Conservation (phyloP, 2,329 filamentous ascomycete species). For the Malbranchea zuffiana region DNA sequence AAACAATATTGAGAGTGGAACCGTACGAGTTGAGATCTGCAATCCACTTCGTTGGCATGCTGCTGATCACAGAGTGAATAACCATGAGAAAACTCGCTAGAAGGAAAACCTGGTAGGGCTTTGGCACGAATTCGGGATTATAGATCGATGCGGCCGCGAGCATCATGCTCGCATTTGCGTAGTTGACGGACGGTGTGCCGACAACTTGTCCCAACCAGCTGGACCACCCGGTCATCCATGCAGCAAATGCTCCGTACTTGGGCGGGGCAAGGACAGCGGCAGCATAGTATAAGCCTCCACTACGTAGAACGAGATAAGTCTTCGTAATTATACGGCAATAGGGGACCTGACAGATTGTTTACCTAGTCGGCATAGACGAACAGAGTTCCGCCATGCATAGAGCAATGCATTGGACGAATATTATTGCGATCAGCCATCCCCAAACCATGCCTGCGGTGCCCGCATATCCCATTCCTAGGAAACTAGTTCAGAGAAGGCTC, state of each 20-base stretch:
- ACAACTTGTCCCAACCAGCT: conserved; percentile 61
- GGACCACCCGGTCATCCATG: conserved; percentile 60
- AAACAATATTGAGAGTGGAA: conserved; percentile 59
- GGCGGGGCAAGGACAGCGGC: conserved; percentile 58
- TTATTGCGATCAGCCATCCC: conserved; percentile 64
- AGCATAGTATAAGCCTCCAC: conserved; percentile 63
- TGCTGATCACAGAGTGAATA: conserved; percentile 55
- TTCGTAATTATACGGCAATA: background rate
- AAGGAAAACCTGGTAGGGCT: conserved; percentile 57
- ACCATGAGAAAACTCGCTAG: conserved; percentile 57
- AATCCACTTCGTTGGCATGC: conserved; percentile 60
- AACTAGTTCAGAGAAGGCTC: conserved; percentile 3
- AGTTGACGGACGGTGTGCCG: conserved; percentile 56
- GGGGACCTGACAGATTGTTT: conserved; percentile 10
- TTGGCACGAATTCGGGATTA: conserved; percentile 54
- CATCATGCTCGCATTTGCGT: conserved; percentile 58
- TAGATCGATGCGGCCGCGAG: conserved; percentile 58
- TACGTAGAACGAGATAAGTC: background rate
- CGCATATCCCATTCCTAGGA: conserved; percentile 41
- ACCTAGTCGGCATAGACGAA: conserved; percentile 59
- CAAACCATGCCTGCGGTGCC: conserved; percentile 57
- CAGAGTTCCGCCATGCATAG: conserved; percentile 61
- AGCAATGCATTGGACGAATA: conserved; percentile 61
- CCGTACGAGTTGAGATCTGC: conserved; percentile 60
- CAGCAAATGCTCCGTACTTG: conserved; percentile 54